These are phyloP conservation scores for Senecio squalidus DNA, from an alignment of 140 eudicot genomes.

Conservation along the genomic window DNA sequence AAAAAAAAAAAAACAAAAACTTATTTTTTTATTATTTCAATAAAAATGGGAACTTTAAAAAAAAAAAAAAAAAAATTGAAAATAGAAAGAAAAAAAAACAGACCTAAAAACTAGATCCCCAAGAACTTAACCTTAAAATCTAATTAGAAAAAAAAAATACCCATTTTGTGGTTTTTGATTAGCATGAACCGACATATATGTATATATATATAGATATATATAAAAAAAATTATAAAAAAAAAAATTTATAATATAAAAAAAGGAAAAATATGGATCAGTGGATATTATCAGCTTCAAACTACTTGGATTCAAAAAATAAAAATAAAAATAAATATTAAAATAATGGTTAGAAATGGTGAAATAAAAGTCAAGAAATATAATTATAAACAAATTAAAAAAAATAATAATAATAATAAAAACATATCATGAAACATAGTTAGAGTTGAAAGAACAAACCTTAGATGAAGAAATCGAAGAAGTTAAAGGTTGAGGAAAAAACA, in stretches of 20 bases:
- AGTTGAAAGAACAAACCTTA: slow-evolving; percentile 21
- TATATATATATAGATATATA: background rate
- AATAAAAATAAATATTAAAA: too few species aligned
- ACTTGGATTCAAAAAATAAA: too few species aligned
- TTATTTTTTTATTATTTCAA: background rate
- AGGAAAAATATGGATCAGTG: too few species aligned
- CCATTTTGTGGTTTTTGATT: slow-evolving; percentile 1
- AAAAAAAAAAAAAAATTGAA: background rate
- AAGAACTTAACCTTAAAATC: slow-evolving; percentile 31
- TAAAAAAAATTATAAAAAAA: background rate
- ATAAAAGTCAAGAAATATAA: slow-evolving; percentile 29
- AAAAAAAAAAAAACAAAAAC: background rate
- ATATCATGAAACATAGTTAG: slow-evolving; percentile 18
- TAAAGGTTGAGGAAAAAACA: slow-evolving; percentile 9
- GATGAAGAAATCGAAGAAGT: slow-evolving; percentile 28
- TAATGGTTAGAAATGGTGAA: slow-evolving; percentile 24
- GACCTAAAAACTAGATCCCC: slow-evolving; percentile 38
- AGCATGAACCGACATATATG: slow-evolving; percentile 46
- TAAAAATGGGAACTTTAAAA: too few species aligned
- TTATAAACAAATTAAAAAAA: slow-evolving; percentile 11
- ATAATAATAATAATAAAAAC: slow-evolving; percentile 12
- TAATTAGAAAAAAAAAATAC: background rate
- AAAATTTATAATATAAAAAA: too few species aligned
- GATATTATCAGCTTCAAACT: too few species aligned
- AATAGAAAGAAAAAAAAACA: background rate